Conservation (phyloP, 768 basidiomycete species). For the Amanita exitialis region DNA sequence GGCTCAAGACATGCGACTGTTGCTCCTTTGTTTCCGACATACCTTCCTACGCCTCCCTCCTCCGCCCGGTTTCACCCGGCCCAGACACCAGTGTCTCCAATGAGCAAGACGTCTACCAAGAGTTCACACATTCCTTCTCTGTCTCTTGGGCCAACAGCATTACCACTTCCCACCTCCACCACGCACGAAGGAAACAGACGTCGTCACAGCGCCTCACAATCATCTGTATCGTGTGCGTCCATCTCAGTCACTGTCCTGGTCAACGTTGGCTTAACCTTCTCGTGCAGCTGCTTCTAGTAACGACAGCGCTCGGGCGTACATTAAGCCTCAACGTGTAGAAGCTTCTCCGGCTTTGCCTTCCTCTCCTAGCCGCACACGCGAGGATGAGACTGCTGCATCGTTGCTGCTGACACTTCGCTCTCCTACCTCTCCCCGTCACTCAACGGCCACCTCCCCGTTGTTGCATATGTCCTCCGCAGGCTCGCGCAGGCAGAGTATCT, state of each 20-base stretch:
- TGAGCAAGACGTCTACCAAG: constrained; percentile 10
- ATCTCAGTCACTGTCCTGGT: neutral
- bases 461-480: constrained; percentile 1
- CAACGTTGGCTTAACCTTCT: neutral
- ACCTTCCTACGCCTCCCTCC: constrained; percentile 47
- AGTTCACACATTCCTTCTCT: constrained; percentile 16
- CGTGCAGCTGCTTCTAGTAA: neutral
- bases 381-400: constrained; percentile 64
- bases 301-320: too few relatives aligned
- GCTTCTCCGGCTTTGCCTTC: neutral
- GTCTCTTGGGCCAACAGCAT: constrained; percentile 11
- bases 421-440: constrained; percentile 5
- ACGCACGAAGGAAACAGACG: constrained; percentile 2
- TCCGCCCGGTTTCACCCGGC: constrained; percentile 32
- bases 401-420: constrained; percentile 42
- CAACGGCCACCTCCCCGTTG: neutral
- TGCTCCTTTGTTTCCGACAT: constrained; percentile 13
- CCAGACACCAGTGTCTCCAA: constrained; percentile 17
- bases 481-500: constrained; percentile 2
- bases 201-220: neutral
- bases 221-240: neutral
- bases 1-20: constrained; percentile 1
- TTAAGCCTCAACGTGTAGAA: neutral
- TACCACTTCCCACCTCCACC: constrained; percentile 4
- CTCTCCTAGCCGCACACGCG: constrained; percentile 33